phyloP scores from a whole-genome alignment of 768 basidiomycete genomes.

The Neoboletus magnificus region DNA sequence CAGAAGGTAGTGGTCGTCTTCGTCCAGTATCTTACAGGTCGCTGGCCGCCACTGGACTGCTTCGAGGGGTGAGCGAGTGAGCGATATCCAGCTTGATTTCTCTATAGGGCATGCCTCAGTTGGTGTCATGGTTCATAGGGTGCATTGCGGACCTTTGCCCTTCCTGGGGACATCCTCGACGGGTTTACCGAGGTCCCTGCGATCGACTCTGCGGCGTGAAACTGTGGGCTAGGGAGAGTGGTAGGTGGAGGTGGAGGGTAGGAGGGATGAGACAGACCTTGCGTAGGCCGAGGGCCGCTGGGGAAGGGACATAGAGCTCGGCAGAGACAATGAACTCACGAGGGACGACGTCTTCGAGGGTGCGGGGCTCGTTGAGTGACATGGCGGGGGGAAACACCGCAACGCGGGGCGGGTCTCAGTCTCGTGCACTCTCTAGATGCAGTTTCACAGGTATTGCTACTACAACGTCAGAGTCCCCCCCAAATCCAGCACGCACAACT shows the following conservation, averaged over 20 bases:
- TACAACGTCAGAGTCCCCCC: background rate
- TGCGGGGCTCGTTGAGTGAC: slow-evolving; percentile 8
- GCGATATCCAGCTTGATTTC: slow-evolving; percentile 68
- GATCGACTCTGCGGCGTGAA: slow-evolving; percentile 55
- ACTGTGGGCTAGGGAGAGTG: slow-evolving; percentile 37
- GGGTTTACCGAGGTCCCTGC: slow-evolving; percentile 38
- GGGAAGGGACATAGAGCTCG: slow-evolving; percentile 59
- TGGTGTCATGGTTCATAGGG: background rate
- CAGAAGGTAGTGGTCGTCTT: slow-evolving; percentile 62
- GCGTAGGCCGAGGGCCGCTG: slow-evolving; percentile 47
- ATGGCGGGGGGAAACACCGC: slow-evolving; percentile 3
- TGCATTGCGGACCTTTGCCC: slow-evolving; percentile 51
- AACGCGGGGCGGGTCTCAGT: too few relatives aligned
- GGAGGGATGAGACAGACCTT: slow-evolving; percentile 45
- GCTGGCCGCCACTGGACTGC: slow-evolving; percentile 70
- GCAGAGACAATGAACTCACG: slow-evolving; percentile 60
- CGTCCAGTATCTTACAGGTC: slow-evolving; percentile 66
- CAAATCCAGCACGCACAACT: slow-evolving; percentile 3
- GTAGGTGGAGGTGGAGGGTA: slow-evolving; percentile 7
- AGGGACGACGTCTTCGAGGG: slow-evolving; percentile 8
- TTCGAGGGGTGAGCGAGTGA: slow-evolving; percentile 47
- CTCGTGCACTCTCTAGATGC: background rate
- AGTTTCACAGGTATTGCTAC: slow-evolving; percentile 1
- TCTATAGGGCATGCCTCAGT: slow-evolving; percentile 39
- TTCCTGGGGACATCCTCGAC: slow-evolving; percentile 48